A percentile compares a stretch with the other conserved stretches of the same genome.
These are phyloP conservation scores for Adenanthera pavonina DNA, from an alignment of 306 rosid genomes.

Conservation along the genomic window DNA sequence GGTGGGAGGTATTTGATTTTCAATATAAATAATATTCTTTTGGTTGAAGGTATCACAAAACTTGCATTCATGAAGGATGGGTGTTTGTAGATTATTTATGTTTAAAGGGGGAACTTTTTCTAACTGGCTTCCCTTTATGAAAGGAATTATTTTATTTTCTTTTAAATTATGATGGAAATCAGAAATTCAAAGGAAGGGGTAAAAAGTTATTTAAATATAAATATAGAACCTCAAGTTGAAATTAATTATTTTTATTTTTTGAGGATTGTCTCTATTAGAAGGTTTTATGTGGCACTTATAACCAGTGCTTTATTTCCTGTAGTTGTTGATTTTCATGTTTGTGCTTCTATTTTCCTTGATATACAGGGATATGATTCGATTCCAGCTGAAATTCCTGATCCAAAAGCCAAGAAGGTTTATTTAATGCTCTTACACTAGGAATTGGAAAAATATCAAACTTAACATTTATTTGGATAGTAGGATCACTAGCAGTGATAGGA, in stretches of 20 bases:
- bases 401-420: constrained; percentile 77
- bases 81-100: background rate
- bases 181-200: background rate
- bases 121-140: background rate
- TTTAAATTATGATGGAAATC: background rate
- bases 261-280: constrained; percentile 13
- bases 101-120: background rate
- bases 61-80: background rate
- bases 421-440: constrained; percentile 21
- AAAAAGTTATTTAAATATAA: constrained; percentile 2
- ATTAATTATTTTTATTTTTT: background rate
- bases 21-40: background rate
- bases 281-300: background rate
- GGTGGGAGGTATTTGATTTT: no score
- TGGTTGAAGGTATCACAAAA: background rate
- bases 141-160: background rate
- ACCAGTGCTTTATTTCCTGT: background rate
- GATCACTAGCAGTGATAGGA: constrained; percentile 17
- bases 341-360: constrained; percentile 31
- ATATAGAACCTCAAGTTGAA: constrained; percentile 9
- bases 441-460: background rate
- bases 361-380: constrained; percentile 83
- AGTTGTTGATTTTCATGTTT: constrained; percentile 17
- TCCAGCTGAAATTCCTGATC: constrained; percentile 89
- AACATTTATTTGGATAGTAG: constrained; percentile 33